Percentiles rank a stretch among this genome's conserved stretches.
Conservation (phyloP, 176 grass and related monocot genomes). For the Aegilops speltoides region DNA sequence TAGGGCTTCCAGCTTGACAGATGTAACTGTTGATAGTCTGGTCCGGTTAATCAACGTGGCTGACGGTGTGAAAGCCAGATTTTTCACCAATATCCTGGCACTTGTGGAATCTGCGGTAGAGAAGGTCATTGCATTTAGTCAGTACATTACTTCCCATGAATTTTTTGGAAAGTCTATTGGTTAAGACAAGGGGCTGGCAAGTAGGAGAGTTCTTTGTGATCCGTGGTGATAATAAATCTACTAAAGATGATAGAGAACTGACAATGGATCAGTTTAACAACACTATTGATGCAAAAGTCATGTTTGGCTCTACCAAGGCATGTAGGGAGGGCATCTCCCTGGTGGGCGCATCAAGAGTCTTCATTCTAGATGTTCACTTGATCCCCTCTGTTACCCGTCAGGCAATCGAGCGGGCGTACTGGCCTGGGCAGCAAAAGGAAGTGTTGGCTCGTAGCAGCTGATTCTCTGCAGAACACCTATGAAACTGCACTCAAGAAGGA, state of each 20-base stretch:
- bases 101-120: conserved; percentile 63
- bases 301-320: conserved; percentile 94
- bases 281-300: conserved; percentile 71
- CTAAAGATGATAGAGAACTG: conserved; percentile 64
- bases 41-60: conserved; percentile 39
- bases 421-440: conserved; percentile 79
- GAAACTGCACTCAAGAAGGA: conserved; percentile 74
- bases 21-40: conserved; percentile 46
- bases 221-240: conserved; percentile 51
- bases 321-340: conserved; percentile 93
- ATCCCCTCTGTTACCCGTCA: no score
- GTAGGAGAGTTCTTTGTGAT: conserved; percentile 87
- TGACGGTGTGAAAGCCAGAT: conserved; percentile 71
- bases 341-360: conserved; percentile 77
- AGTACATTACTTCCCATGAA: conserved; percentile 71
- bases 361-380: conserved; percentile 86
- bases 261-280: conserved; percentile 80
- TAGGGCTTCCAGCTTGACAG: conserved; percentile 37
- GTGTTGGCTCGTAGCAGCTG: conserved; percentile 78
- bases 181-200: conserved; percentile 75
- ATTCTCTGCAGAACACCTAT: conserved; percentile 56
- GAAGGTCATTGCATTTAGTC: conserved; percentile 77
- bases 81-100: conserved; percentile 74
- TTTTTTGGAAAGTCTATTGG: conserved; percentile 75
- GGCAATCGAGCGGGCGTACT: conserved; percentile 22